A percentile compares a stretch with the other conserved stretches of the same genome.
Conservation (phyloP, 2,329 filamentous ascomycete genomes). For the Colletotrichum ledebouriae region DNA sequence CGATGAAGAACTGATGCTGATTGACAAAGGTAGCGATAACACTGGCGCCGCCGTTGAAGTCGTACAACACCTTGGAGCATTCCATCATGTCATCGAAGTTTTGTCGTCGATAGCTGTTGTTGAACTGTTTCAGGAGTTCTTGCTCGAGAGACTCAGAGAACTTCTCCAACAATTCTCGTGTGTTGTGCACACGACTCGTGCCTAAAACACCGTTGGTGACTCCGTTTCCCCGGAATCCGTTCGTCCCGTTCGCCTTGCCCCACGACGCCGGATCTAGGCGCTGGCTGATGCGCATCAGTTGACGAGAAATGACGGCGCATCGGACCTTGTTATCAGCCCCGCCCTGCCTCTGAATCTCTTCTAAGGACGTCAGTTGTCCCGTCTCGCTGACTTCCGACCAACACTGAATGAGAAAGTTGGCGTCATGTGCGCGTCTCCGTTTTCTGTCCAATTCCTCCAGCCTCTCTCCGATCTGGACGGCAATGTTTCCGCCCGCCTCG, state of each 20-base stretch:
- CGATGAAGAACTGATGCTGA: constrained; percentile 99
- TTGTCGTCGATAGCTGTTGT: constrained; percentile 93
- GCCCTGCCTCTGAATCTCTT: constrained; percentile 88
- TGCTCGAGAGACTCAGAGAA: constrained; percentile 97
- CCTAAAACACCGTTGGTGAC: constrained; percentile 63
- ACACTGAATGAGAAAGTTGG: constrained; percentile 94
- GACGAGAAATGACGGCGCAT: constrained; percentile 92
- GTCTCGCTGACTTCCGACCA: constrained; percentile 96
- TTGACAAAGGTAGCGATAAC: constrained; percentile 98
- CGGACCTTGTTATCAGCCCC: constrained; percentile 93
- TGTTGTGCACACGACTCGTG: constrained; percentile 68
- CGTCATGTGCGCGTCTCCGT: constrained; percentile 88
- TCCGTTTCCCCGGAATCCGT: constrained; percentile 63
- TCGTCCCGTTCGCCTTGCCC: constrained; percentile 71
- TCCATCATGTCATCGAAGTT: constrained; percentile 99
- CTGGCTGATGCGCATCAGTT: constrained; percentile 94
- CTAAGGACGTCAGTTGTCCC: constrained; percentile 86
- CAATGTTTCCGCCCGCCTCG: constrained; percentile 83
- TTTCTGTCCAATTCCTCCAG: constrained; percentile 96
- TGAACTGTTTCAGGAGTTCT: constrained; percentile 94
- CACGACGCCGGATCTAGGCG: constrained; percentile 85
- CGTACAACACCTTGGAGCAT: constrained; percentile 91
- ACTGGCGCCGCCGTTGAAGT: constrained; percentile 96
- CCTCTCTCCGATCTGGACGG: constrained; percentile 93
- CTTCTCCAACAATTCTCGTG: constrained; percentile 92